Evolutionary conservation across 2,329 filamentous ascomycete genomes (phyloP), one percentile per base, ranked within the genome.

Genomic region (Neonectria hederae): DNA sequence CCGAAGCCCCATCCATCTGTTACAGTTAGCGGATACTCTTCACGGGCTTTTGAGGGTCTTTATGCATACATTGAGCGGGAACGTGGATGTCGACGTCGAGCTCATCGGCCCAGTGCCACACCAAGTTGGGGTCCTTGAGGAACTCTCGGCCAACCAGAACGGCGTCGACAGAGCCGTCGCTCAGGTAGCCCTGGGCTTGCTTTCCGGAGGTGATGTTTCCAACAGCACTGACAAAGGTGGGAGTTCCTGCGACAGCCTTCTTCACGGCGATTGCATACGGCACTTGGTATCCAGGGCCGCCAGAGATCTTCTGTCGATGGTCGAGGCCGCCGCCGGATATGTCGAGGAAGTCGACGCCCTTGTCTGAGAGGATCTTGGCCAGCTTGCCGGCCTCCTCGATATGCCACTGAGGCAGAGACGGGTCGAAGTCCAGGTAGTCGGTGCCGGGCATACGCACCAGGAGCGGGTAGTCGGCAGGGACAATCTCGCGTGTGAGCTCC

Each of bases 281-380:
- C 0, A 85, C 88, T 77, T 94, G 92, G 78, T 92, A 94, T 0
- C 83, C 90, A 0, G 89, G 87, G 0, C 84, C 86, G 1, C 78
- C 69, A n/a, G 83, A 80, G 63, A 90, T 84, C 66, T 87, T 85
- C 72, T 89, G 87, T 48, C 78, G 76, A 3, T 83, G 80, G 72
- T 92, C 87, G 48, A 86, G 83, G 8, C 91, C 92, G 5, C 87
- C 91, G 1, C 85, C 86, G 8, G 87, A 89, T 22, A 94, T 83
- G 72, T 95, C 92, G 7, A 94, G 80, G 11, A 94, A 79, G 75
- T 95, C 92, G 6, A 94, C 85, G 2, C 92, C 92, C 21, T 78
- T 81, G 1, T 85, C 85, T 0, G 88, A 88, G 0, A 94, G 81
- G 0, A 88, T 79, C 58, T 82, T 78, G 1, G 90, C 89, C 2